phyloP scores from a whole-genome alignment of 2,329 filamentous ascomycete species.

The Periconia digitata region DNA sequence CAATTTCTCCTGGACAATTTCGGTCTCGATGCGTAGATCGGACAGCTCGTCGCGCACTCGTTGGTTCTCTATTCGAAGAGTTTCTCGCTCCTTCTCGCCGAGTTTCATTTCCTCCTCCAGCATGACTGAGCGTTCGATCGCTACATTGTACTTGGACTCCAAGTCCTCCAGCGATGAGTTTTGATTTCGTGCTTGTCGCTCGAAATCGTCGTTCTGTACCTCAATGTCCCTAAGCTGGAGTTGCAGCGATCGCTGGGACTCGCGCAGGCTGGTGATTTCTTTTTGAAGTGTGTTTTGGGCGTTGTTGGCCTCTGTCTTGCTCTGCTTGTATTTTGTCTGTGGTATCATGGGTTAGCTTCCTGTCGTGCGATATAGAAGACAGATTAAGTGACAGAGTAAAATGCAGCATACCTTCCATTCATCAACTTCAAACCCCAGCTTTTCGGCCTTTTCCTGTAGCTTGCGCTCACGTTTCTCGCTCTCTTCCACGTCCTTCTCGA shows the following conservation, averaged over 20 bases:
- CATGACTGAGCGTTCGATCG: constrained; percentile 89
- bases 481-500: constrained; percentile 94
- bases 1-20: constrained; percentile 92
- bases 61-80: constrained; percentile 85
- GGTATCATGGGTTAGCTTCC: constrained; percentile 4
- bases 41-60: constrained; percentile 86
- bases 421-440: constrained; percentile 83
- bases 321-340: constrained; percentile 93
- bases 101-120: constrained; percentile 92
- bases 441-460: constrained; percentile 84
- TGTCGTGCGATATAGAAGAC: background rate
- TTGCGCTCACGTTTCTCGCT: constrained; percentile 90
- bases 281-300: constrained; percentile 89
- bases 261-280: constrained; percentile 89
- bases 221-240: constrained; percentile 90
- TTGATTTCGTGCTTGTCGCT: constrained; percentile 92
- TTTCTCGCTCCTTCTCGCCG: constrained; percentile 89
- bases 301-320: constrained; percentile 81
- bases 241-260: constrained; percentile 78
- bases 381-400: background rate
- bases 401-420: constrained; percentile 85
- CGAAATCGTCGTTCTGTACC: constrained; percentile 97
- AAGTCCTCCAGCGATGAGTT: constrained; percentile 94
- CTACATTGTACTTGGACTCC: constrained; percentile 94
- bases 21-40: constrained; percentile 91